Conservation (phyloP, 345 rosid genomes). For the Moringa oleifera region DNA sequence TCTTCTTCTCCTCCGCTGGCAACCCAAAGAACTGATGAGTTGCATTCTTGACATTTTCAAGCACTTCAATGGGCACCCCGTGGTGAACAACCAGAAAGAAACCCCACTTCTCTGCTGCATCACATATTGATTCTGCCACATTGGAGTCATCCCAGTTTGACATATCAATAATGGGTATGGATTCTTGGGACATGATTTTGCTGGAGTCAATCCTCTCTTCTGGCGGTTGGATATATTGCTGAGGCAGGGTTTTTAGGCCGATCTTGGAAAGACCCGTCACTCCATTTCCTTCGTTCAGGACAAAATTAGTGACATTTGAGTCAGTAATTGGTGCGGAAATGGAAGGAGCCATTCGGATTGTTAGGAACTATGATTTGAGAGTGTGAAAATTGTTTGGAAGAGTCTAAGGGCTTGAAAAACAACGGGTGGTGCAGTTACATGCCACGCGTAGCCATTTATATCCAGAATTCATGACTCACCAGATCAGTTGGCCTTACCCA, state of each 20-base stretch:
- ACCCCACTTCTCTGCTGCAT: constrained; percentile 53
- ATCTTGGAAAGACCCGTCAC: constrained; percentile 46
- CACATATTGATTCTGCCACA: constrained; percentile 34
- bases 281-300: constrained; percentile 36
- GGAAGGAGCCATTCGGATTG: constrained; percentile 31
- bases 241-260: constrained; percentile 38
- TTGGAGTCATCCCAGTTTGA: constrained; percentile 27
- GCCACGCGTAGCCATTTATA: neutral
- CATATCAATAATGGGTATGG: constrained; percentile 44
- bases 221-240: constrained; percentile 36
- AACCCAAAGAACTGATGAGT: constrained; percentile 35
- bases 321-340: constrained; percentile 14
- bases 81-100: constrained; percentile 45
- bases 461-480: neutral
- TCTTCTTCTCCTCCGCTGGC: constrained; percentile 37
- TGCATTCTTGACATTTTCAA: constrained; percentile 32
- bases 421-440: neutral
- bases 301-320: constrained; percentile 34
- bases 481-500: neutral
- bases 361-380: too few species aligned
- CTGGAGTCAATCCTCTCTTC: constrained; percentile 31
- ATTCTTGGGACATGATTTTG: constrained; percentile 8
- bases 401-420: too few species aligned
- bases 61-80: constrained; percentile 39
- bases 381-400: neutral